These are phyloP conservation scores for Crithidia sp. DNA, from an alignment of 208 protist species.

Conservation along the genomic window DNA sequence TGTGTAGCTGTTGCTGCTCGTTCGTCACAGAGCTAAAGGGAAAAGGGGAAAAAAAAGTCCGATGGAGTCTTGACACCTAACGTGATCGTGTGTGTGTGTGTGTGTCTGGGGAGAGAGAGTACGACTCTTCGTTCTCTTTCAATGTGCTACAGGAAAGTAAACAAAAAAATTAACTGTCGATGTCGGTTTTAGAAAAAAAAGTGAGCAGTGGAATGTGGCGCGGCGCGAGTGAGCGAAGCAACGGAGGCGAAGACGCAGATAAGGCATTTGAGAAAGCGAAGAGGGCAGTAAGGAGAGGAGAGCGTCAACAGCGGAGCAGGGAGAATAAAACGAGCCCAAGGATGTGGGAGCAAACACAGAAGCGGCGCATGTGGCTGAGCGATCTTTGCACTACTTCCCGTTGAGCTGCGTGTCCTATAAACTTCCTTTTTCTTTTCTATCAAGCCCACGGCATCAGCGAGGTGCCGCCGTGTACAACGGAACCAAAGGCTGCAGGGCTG, in stretches of 20 bases:
- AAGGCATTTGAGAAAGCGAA: not conserved
- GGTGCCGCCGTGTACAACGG: no score
- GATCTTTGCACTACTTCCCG: no score
- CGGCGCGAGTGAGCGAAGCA: not conserved
- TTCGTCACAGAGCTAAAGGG: not conserved
- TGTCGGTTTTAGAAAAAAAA: not conserved
- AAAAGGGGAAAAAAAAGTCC: constrained; percentile 5
- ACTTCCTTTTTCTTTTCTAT: no score
- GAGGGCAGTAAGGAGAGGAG: not conserved
- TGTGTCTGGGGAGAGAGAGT: not conserved
- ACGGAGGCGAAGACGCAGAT: no score
- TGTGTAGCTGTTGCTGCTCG: constrained; percentile 7
- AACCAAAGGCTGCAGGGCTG: no score
- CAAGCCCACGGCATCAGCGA: no score
- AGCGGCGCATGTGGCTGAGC: no score
- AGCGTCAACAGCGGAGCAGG: not conserved
- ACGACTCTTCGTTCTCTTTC: constrained; percentile 12
- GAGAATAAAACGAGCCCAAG: no score
- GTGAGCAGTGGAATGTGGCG: not conserved
- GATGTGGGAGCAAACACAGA: no score
- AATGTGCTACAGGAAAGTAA: constrained; percentile 9
- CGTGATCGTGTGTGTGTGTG: no score
- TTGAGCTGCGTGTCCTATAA: no score
- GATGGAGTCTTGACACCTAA: no score
- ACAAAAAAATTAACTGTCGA: constrained; percentile 7